Evolutionary conservation across 768 basidiomycete species (phyloP).

Genomic region (Kwoniella bestiolae): DNA sequence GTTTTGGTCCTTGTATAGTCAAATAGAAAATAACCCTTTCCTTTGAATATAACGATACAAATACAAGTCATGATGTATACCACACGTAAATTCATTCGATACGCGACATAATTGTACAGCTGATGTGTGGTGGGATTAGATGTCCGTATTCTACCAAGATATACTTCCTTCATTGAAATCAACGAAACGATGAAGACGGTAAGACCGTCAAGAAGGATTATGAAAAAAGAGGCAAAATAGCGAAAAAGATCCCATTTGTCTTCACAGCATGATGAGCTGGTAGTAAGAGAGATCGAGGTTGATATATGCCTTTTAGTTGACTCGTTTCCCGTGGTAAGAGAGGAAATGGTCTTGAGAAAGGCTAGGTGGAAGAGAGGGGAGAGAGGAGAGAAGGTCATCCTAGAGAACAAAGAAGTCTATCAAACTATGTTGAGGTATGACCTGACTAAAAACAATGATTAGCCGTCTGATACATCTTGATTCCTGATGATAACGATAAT

Average conservation of each 20-base stretch:
- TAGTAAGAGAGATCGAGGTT: background rate
- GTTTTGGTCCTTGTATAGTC: background rate
- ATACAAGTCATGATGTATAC: background rate
- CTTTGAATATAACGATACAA: too few species aligned
- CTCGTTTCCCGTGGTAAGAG: slow-evolving; percentile 7
- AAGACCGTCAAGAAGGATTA: background rate
- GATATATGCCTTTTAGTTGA: slow-evolving; percentile 30
- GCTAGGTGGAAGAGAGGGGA: slow-evolving; percentile 3
- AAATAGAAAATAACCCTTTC: too few species aligned
- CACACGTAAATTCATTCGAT: too few species aligned
- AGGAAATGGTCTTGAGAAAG: slow-evolving; percentile 27
- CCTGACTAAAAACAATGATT: too few species aligned
- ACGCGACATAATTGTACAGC: background rate
- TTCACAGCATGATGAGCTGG: background rate
- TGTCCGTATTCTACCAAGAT: background rate
- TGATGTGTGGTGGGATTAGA: background rate
- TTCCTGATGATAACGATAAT: too few species aligned
- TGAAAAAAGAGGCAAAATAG: background rate
- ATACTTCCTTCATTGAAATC: background rate
- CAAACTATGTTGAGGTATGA: too few species aligned
- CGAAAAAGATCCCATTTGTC: background rate
- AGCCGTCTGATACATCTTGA: too few species aligned
- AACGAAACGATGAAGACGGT: background rate
- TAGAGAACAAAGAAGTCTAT: background rate
- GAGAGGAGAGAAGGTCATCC: too few species aligned